Evolutionary conservation across 768 basidiomycete genomes (phyloP).

Genomic region (Steccherinum ochraceum): DNA sequence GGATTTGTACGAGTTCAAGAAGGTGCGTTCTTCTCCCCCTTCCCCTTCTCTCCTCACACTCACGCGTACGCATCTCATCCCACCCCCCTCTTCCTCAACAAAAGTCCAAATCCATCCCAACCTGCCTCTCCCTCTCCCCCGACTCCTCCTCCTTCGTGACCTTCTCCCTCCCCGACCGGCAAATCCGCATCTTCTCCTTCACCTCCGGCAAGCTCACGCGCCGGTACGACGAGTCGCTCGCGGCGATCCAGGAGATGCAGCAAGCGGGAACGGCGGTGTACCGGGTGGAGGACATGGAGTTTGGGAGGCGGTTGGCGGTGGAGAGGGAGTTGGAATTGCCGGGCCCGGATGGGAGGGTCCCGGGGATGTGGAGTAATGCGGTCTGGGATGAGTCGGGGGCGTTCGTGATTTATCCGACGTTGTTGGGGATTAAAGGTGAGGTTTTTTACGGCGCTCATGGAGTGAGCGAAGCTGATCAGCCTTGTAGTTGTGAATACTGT

Average conservation of each 20-base stretch:
- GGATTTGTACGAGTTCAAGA: slow-evolving; percentile 97
- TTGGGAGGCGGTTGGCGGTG: slow-evolving; percentile 89
- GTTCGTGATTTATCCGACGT: slow-evolving; percentile 88
- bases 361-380: slow-evolving; percentile 78
- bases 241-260: slow-evolving; percentile 97
- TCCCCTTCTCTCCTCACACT: not conserved
- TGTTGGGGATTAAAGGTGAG: slow-evolving; percentile 92
- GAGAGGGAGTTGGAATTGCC: slow-evolving; percentile 88
- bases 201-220: slow-evolving; percentile 82
- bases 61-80: slow-evolving; percentile 1
- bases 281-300: slow-evolving; percentile 98
- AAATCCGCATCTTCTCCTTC: slow-evolving; percentile 92
- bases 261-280: slow-evolving; percentile 93
- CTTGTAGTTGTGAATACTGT: slow-evolving; percentile 83
- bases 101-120: slow-evolving; percentile 87
- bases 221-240: slow-evolving; percentile 91
- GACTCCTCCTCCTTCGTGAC: slow-evolving; percentile 87
- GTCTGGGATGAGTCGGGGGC: slow-evolving; percentile 99
- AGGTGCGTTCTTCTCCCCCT: slow-evolving; percentile 42
- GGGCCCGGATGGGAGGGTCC: slow-evolving; percentile 63
- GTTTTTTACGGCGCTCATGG: not conserved
- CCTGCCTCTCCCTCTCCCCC: slow-evolving; percentile 88
- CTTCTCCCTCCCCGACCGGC: slow-evolving; percentile 89
- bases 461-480: not conserved
- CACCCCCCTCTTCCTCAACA: not conserved